Evolutionary conservation across 306 rosid species (phyloP).

Genomic region (Arachis stenosperma): DNA sequence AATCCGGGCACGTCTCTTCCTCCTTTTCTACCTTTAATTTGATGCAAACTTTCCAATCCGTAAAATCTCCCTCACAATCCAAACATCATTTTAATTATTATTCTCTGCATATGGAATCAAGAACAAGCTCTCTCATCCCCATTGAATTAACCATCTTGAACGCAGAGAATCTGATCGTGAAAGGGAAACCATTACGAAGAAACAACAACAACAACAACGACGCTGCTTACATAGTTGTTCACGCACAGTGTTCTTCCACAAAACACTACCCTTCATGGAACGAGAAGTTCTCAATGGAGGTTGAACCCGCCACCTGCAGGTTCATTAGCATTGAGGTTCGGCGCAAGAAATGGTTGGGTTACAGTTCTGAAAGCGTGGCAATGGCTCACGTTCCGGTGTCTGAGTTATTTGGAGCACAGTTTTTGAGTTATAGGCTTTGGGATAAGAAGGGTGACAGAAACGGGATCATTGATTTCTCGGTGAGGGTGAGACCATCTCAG

Average conservation of each 20-base stretch:
- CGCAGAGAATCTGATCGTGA: constrained; percentile 41
- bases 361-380: constrained; percentile 31
- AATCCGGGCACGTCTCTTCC: too few species aligned
- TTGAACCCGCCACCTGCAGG: neutral
- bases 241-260: constrained; percentile 13
- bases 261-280: constrained; percentile 45
- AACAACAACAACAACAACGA: constrained; percentile 15
- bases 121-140: constrained; percentile 15
- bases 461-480: constrained; percentile 59
- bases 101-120: neutral
- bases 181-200: constrained; percentile 35
- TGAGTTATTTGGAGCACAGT: constrained; percentile 40
- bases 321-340: constrained; percentile 45
- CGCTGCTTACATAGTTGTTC: constrained; percentile 35
- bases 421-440: constrained; percentile 57
- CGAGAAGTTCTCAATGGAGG: constrained; percentile 43
- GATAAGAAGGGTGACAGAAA: constrained; percentile 46
- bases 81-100: too few species aligned
- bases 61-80: too few species aligned
- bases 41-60: too few species aligned
- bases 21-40: too few species aligned
- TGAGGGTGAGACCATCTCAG: constrained; percentile 38
- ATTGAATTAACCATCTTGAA: constrained; percentile 54
- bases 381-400: constrained; percentile 42
- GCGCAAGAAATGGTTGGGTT: constrained; percentile 39